Evolutionary conservation across 345 rosid genomes (phyloP).

Genomic region (Acer saccharum): DNA sequence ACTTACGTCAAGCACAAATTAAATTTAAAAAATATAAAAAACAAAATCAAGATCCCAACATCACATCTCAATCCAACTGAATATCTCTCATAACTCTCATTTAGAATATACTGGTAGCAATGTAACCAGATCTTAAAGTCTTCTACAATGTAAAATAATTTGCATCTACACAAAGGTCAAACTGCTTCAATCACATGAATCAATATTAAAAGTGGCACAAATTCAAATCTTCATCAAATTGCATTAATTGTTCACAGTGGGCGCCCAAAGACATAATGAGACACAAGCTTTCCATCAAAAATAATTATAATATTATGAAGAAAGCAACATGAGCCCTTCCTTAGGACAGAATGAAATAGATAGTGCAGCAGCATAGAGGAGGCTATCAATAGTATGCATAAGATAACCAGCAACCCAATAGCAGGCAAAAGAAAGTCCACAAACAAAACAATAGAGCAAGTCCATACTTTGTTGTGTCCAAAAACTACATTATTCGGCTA

Average conservation of each 20-base stretch:
- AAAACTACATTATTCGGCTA: neutral
- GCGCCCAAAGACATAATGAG: neutral
- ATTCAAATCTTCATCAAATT: neutral
- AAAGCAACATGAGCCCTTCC: neutral
- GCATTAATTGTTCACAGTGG: neutral
- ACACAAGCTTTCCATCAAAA: neutral
- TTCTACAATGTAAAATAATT: neutral
- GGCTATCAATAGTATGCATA: constrained; percentile 6
- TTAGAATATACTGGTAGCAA: neutral
- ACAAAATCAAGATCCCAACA: neutral
- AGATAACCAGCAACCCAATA: neutral
- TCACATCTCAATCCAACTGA: neutral
- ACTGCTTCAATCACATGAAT: neutral
- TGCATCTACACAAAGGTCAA: neutral
- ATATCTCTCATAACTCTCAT: neutral
- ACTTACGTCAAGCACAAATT: neutral
- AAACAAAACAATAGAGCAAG: neutral
- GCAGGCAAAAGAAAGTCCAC: neutral
- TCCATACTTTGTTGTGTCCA: neutral
- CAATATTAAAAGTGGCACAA: neutral
- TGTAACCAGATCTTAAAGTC: neutral
- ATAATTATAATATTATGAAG: neutral
- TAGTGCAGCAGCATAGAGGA: neutral
- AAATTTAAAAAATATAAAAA: neutral
- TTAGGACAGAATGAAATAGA: neutral